A percentile compares a stretch with the other conserved stretches of the same genome.
These are phyloP conservation scores for Debaryomyces nepalensis DNA, from an alignment of 1,139 yeast species.

Conservation along the genomic window DNA sequence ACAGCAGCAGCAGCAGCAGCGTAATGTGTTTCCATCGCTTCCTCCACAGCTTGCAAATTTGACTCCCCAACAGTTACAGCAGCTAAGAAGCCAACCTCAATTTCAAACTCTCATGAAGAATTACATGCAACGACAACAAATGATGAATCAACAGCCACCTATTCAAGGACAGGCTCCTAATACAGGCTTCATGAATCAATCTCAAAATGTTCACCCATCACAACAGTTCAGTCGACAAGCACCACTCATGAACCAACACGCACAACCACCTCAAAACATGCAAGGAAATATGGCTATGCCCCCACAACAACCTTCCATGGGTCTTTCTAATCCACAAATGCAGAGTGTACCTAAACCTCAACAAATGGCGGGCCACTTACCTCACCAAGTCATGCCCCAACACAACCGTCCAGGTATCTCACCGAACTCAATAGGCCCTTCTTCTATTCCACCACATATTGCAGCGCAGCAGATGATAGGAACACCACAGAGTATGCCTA, in stretches of 20 bases:
- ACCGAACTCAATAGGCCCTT: conserved; percentile 1
- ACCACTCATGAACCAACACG: conserved; percentile 12
- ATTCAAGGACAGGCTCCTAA: conserved; percentile 9
- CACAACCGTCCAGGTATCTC: conserved; percentile 2
- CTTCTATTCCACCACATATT: conserved; percentile 2
- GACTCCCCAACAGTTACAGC: conserved; percentile 52
- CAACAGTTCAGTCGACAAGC: conserved; percentile 16
- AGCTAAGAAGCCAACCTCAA: conserved; percentile 53
- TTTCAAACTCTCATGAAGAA: conserved; percentile 46
- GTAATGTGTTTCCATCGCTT: conserved; percentile 30
- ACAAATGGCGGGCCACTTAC: conserved; percentile 12
- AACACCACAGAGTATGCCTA: neutral
- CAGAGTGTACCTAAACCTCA: conserved; percentile 9
- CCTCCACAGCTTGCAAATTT: conserved; percentile 49
- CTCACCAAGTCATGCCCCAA: conserved; percentile 3
- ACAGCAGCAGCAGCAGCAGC: conserved; percentile 21
- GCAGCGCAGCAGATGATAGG: conserved; percentile 8
- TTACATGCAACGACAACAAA: conserved; percentile 44
- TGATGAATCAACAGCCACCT: conserved; percentile 26
- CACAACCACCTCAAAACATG: conserved; percentile 14
- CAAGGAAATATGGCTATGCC: conserved; percentile 11
- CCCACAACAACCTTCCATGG: conserved; percentile 10
- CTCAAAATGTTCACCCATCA: conserved; percentile 8
- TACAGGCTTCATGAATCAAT: conserved; percentile 2
- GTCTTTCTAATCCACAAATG: conserved; percentile 8